Conservation (phyloP, 495 filamentous ascomycete species). For the Lasiosphaeria miniovina region DNA sequence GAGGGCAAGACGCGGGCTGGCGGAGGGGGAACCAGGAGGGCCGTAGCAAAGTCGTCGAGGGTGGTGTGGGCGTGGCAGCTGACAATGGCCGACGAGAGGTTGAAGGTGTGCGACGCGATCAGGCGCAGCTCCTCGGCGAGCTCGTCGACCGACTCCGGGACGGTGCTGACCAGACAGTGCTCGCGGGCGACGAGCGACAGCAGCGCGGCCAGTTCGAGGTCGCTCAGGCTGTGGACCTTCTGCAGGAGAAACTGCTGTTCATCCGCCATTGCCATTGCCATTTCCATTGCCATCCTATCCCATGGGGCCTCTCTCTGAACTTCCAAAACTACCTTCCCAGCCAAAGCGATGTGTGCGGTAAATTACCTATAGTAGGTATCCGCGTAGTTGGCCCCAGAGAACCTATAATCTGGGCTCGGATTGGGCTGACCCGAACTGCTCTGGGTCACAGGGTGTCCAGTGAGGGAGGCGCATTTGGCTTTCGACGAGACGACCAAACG, state of each 20-base stretch:
- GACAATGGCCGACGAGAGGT: constrained; percentile 62
- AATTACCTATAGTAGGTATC: too few species aligned
- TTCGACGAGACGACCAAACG: neutral
- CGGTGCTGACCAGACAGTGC: constrained; percentile 84
- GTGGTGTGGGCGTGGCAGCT: constrained; percentile 69
- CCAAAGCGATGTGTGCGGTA: neutral
- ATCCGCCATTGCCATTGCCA: constrained; percentile 49
- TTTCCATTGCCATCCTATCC: constrained; percentile 28
- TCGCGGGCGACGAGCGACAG: constrained; percentile 74
- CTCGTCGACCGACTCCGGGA: constrained; percentile 55
- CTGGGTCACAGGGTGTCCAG: neutral
- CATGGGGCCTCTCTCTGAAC: too few species aligned
- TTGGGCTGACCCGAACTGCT: neutral
- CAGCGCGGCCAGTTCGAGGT: constrained; percentile 83
- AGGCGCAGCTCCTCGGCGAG: constrained; percentile 70
- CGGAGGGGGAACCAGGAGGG: constrained; percentile 53
- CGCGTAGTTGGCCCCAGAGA: too few species aligned
- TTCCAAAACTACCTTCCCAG: neutral
- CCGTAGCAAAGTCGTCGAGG: constrained; percentile 73
- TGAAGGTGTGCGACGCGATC: constrained; percentile 67
- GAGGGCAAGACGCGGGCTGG: constrained; percentile 11
- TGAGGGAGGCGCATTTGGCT: neutral
- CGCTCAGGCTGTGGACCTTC: constrained; percentile 71
- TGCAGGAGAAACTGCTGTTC: constrained; percentile 48
- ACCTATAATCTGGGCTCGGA: neutral